Conservation (phyloP, 257 asterid species). For the Solanum okadae region DNA sequence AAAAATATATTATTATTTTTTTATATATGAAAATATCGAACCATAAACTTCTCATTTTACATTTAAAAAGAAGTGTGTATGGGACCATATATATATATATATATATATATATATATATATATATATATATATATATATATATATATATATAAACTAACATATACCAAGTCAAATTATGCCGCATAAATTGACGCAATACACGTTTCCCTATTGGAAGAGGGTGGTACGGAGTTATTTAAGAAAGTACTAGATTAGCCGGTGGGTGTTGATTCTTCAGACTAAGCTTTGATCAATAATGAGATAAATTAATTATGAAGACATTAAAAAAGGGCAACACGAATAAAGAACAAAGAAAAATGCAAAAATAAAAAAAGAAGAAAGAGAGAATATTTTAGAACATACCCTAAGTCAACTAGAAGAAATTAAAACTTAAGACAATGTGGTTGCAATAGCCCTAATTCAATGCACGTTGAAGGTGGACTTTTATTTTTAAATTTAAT, state of each 20-base stretch:
- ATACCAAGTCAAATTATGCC: too few species aligned
- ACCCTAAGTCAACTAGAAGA: background rate
- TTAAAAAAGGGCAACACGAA: background rate
- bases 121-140: too few species aligned
- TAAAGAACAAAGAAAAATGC: background rate
- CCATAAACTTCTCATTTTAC: background rate
- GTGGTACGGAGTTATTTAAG: background rate
- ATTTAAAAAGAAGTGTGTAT: background rate
- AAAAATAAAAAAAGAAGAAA: background rate
- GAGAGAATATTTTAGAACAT: background rate
- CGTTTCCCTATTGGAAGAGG: background rate
- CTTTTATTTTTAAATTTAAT: background rate
- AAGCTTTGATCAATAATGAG: background rate
- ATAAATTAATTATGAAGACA: background rate
- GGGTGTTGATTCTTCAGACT: background rate
- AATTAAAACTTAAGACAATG: background rate
- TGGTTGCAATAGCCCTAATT: background rate
- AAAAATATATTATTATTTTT: background rate
- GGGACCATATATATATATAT: too few species aligned
- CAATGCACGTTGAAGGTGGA: slow-evolving; percentile 9
- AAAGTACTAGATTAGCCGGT: background rate
- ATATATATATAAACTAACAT: too few species aligned
- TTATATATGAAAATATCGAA: background rate
- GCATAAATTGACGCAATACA: too few species aligned
- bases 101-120: too few species aligned